These are phyloP conservation scores for Luffa acutangula DNA, from an alignment of 306 rosid species.

Conservation along the genomic window DNA sequence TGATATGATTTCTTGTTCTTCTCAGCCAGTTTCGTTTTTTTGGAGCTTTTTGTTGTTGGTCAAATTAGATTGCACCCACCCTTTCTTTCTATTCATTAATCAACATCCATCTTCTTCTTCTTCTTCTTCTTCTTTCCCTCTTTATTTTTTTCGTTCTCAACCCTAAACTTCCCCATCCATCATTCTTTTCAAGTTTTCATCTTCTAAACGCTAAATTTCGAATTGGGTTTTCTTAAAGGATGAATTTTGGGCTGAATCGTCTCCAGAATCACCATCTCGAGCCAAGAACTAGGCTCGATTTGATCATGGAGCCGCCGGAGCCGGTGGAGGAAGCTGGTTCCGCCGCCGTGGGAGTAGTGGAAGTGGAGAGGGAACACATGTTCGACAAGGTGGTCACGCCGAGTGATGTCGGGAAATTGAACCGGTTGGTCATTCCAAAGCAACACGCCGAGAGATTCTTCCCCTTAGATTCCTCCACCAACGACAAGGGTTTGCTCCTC, in stretches of 20 bases:
- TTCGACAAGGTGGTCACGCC: conserved; percentile 45
- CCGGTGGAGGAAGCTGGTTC: not conserved
- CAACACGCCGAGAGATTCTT: conserved; percentile 42
- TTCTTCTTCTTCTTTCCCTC: conserved; percentile 13
- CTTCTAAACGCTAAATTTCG: not conserved
- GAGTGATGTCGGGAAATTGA: conserved; percentile 40
- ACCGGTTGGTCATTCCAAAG: conserved; percentile 37
- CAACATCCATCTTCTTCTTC: conserved; percentile 8
- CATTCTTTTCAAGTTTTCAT: not conserved
- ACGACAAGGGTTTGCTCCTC: conserved; percentile 66
- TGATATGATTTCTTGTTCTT: not conserved
- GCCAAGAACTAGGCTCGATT: not conserved
- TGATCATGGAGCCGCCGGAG: not conserved
- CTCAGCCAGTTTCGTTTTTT: not conserved
- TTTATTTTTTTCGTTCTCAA: conserved; percentile 1
- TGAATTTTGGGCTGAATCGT: conserved; percentile 1
- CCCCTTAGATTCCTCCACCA: conserved; percentile 48
- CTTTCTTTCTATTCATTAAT: not conserved
- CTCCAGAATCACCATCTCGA: not conserved
- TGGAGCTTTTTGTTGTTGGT: not conserved
- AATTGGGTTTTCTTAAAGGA: not conserved
- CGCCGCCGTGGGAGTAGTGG: not conserved
- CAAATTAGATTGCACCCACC: not conserved
- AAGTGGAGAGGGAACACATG: conserved; percentile 29
- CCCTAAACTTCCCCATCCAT: conserved; percentile 2